Evolutionary conservation across 2,329 filamentous ascomycete species (phyloP), one percentile per base, ranked within the genome.

Genomic region (Claviceps humidiphila): DNA sequence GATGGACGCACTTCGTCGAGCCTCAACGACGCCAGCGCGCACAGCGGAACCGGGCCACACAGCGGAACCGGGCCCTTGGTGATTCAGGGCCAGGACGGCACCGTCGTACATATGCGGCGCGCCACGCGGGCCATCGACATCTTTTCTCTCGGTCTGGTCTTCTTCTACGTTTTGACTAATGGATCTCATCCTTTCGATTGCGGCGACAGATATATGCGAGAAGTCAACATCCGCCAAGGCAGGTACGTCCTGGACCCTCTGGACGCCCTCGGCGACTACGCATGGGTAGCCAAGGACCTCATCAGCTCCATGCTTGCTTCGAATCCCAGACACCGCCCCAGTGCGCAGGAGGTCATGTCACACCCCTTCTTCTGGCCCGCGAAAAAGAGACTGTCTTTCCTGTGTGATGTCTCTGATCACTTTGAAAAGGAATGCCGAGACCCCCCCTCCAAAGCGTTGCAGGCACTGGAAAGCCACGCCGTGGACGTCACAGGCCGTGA

Each of bases 281-380:
- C 87, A 0, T 85, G 82, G 59, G 93, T 97, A 65, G 91, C 93
- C 1, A 84, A 87, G 63, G 86, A 95, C 61, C 75, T 98, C 17
- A 89, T 98, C 56, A 74, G 76, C 34, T 84, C 81, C 54, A 98
- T 98, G 93, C 68, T 84, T 30, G 64, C 68, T 39, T 70, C 73
- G 1, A 68, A 78, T 42, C 76, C 80, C 4, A 78, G 74, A 63
- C 57, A 65, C 30, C 71, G 84, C 0, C 90, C 94, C 0, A 81
- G 81, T 26, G 87, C 90, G 0, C 75, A 77, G 16, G 82, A 90
- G 34, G 85, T 96, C 53, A 81, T 96, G 75, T 82, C 87, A 1
- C 93, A 98, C 61, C 93, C 93, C 0, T 98, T 97, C 74, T 98
- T 98, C 74, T 98, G 93, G 93, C 74, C 85, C 1, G 71, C 88